A percentile compares a stretch with the other conserved stretches of the same genome.
Conservation (phyloP, 305 asterid species). For the Solanum hybrid region DNA sequence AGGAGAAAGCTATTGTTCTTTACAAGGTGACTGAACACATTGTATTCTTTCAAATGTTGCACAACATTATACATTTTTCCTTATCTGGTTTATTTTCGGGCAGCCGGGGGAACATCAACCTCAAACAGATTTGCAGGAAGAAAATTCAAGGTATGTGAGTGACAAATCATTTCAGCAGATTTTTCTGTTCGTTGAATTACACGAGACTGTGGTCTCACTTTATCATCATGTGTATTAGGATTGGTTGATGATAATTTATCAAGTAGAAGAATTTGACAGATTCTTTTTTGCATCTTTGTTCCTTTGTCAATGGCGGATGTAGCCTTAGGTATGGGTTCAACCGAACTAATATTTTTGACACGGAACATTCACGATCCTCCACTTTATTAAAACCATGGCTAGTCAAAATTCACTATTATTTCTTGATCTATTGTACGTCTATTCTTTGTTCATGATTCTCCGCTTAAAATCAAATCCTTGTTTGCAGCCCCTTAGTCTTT, state of each 20-base stretch:
- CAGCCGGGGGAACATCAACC: conserved; percentile 59
- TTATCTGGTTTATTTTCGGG: conserved; percentile 16
- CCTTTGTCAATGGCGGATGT: background rate
- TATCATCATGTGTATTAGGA: background rate
- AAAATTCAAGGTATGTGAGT: conserved; percentile 58
- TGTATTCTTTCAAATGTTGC: conserved; percentile 4
- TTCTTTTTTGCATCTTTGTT: background rate
- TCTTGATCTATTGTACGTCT: background rate
- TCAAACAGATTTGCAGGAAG: conserved; percentile 47
- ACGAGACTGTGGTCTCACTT: background rate
- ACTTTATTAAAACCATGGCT: background rate
- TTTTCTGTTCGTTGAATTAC: background rate
- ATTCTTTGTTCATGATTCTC: background rate
- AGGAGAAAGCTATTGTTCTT: conserved; percentile 82
- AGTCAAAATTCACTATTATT: background rate
- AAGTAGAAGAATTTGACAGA: background rate
- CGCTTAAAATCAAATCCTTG: background rate
- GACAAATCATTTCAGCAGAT: conserved; percentile 14
- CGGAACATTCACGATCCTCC: background rate
- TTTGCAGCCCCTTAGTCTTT: background rate
- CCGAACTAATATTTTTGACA: background rate
- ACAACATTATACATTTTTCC: background rate
- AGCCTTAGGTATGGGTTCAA: background rate
- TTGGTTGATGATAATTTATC: background rate
- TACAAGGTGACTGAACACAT: conserved; percentile 50